Evolutionary conservation across 768 basidiomycete species (phyloP), one percentile per base, ranked within the genome.

Genomic region (Panaeolus cyanescens): DNA sequence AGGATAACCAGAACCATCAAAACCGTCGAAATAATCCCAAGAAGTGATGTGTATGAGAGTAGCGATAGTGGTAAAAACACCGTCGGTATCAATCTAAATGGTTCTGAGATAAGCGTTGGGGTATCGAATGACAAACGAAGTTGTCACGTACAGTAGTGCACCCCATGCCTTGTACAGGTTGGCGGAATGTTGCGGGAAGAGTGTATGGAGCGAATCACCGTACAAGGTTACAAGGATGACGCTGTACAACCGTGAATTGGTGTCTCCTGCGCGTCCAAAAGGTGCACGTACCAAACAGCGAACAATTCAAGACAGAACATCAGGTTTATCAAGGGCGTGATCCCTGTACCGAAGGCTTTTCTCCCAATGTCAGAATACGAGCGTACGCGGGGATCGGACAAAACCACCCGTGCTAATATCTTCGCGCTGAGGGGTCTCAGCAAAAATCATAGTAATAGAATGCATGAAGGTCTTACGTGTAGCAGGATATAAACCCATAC

Each of bases 351-450:
- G 73, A 96, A 96, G 1, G 96, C 95, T 68, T 91, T 93, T 60
- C 85, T 82, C 28, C 91, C 94, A 63, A 97, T 91, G 69, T 98
- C 96, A 3, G 93, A 85, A 71, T 97, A 98, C 5, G 95, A 93
- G 25, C 85, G 83, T 31, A 96, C 68, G 5, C 79, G 82, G 7
- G 84, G 80, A 68, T 97, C 93, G 12, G 80, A 74, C 17, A 88
- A 68, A 56, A 96, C 92, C 20, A 95, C 82, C 53, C 77, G 78
- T 0, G 93, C 94, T 15, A 98, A 84, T 50, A 95, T 82, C 74
- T 96, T 96, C 9, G 94, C 95, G 9, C 94, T 96, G 68, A 19
- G 60, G 31, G 17, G 15, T 45, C 20, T 45, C 19, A 30, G 10
- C 20, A 20, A 57, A 13, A 15, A 3, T 31, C 9, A 40, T 17